A percentile compares a stretch with the other conserved stretches of the same genome.
Evolutionary conservation across 129 eudicot genomes (phyloP).

Genomic region (Artemisia tridentata): DNA sequence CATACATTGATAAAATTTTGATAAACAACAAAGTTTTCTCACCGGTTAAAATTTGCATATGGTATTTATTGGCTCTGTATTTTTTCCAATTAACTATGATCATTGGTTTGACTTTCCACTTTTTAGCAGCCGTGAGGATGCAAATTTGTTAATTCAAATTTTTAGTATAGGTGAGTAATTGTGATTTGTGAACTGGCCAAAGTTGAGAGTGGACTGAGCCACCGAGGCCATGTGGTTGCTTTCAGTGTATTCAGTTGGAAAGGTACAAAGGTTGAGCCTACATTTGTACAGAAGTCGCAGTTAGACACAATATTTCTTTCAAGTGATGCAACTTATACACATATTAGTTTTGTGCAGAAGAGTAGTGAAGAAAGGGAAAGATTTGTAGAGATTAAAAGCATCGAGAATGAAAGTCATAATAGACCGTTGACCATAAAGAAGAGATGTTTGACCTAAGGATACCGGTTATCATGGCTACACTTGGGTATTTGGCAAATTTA

Average conservation of each 20-base stretch:
- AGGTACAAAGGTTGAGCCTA: constrained; percentile 64
- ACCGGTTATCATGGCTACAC: constrained; percentile 52
- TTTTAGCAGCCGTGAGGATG: constrained; percentile 42
- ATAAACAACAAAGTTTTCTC: constrained; percentile 7
- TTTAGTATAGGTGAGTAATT: too few relatives aligned
- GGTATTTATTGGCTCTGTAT: constrained; percentile 47
- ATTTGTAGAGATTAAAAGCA: constrained; percentile 18
- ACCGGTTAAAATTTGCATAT: constrained; percentile 55
- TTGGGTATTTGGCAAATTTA: constrained; percentile 68
- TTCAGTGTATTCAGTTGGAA: constrained; percentile 79
- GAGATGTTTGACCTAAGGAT: constrained; percentile 35
- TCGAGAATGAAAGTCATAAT: constrained; percentile 14
- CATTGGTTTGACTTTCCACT: constrained; percentile 45
- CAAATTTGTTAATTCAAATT: neutral
- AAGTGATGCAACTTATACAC: constrained; percentile 39
- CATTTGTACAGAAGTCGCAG: constrained; percentile 74
- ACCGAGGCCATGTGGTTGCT: constrained; percentile 26
- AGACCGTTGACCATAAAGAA: constrained; percentile 29
- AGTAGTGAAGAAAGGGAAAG: constrained; percentile 42
- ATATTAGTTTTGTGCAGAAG: constrained; percentile 43
- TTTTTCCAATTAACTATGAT: constrained; percentile 70
- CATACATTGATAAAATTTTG: neutral
- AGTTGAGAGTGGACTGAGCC: constrained; percentile 51
- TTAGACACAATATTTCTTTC: constrained; percentile 55
- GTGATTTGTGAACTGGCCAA: constrained; percentile 63